Evolutionary conservation across 208 protist genomes (phyloP), one percentile per base, ranked within the genome.

Genomic region (Phytomonas sp.): DNA sequence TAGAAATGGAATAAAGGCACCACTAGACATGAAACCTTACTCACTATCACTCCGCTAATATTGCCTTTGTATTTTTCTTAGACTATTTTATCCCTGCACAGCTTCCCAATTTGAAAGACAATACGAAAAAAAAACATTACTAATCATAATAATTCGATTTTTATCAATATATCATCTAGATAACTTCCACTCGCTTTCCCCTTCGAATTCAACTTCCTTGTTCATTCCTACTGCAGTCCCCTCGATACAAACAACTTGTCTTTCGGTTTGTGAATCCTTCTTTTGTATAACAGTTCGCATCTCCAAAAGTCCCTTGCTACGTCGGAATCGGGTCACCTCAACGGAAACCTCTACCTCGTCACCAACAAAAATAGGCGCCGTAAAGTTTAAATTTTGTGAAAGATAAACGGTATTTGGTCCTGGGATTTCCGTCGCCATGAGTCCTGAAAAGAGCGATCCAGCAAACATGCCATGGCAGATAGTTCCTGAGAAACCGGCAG

Each of bases 391-490:
- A 33, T 75, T 85, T 69, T 97, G 93, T n/a, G 81, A 92, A 23
- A 97, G 60, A 64, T 96, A 97, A 30, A 97, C 79, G 7, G 90
- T 92, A 37, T 91, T 82, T 15, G 87, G 83, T 0, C 93, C 93
- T 11, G 91, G 93, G 20, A 97, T 59, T 60, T 92, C 77, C 1
- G 80, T 86, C 11, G 88, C 93, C 76, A 96, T 85, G 4, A 97
- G 37, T 26, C 85, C 87, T 37, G 91, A 96, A 70, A 97, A 92
- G 26, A 96, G 82, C 29, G 87, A 90, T 36, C 80, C 87, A 28
- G 84, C 87, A n/a, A 93, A 72, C 79, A 93, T 90, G 9, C 93
- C 93, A 66, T 97, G 80, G 68, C 84, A 91, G 68, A 97, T 83
- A 31, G 81, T 67, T 40, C 74, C 65, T 0, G 88, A 80, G 62